Evolutionary conservation across 1,284 basidiomycete genomes (phyloP).

Genomic region (Malassezia equina): DNA sequence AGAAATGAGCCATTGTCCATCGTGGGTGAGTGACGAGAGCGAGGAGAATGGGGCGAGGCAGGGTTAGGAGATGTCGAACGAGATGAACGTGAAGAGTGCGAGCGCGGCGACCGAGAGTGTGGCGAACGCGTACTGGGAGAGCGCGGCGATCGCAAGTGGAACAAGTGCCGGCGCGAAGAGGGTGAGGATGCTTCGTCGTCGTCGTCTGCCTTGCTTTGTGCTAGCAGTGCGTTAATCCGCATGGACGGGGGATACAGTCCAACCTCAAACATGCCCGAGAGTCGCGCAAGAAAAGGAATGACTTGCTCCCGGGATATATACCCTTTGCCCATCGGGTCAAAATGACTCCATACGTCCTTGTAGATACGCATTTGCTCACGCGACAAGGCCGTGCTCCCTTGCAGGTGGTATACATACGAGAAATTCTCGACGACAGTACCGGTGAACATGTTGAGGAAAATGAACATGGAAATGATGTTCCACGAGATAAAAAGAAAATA

Average conservation of each 20-base stretch:
- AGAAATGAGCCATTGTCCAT: background rate
- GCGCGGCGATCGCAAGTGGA: background rate
- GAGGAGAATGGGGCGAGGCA: background rate
- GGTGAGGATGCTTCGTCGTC: slow-evolving; percentile 1
- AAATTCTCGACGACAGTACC: slow-evolving; percentile 94
- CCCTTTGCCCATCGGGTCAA: slow-evolving; percentile 67
- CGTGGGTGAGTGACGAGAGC: background rate
- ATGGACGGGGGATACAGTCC: slow-evolving; percentile 26
- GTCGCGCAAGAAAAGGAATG: slow-evolving; percentile 60
- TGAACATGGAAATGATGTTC: slow-evolving; percentile 83
- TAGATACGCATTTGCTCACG: slow-evolving; percentile 60
- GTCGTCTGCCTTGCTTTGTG: background rate
- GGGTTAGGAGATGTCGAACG: background rate
- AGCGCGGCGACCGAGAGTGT: background rate
- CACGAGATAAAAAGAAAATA: slow-evolving; percentile 84
- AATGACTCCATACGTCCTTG: slow-evolving; percentile 86
- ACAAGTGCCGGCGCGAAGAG: background rate
- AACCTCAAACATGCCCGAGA: slow-evolving; percentile 39
- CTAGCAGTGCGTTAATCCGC: slow-evolving; percentile 20
- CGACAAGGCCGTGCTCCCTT: slow-evolving; percentile 70
- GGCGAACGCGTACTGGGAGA: background rate
- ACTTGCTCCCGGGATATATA: slow-evolving; percentile 65
- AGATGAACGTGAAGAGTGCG: background rate
- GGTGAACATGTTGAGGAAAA: slow-evolving; percentile 67
- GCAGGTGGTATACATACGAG: slow-evolving; percentile 85